Conservation (phyloP, 2,329 filamentous ascomycete species). For the Cadophora luteo-olivacea region DNA sequence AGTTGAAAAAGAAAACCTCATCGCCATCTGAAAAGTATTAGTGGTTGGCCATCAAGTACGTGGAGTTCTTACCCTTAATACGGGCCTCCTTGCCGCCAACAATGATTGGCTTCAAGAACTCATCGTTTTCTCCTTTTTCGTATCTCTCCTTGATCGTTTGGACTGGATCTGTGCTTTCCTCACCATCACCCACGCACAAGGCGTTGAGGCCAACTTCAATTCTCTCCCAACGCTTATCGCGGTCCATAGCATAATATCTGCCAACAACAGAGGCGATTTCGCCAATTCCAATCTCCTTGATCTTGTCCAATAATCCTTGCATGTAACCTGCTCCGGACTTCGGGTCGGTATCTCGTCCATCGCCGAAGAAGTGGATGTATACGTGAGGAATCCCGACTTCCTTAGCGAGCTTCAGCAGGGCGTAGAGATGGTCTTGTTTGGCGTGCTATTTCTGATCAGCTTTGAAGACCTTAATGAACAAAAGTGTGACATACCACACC, state of each 20-base stretch:
- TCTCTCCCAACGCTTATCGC: constrained; percentile 98
- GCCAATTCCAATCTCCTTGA: constrained; percentile 83
- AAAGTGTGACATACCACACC: constrained; percentile 70
- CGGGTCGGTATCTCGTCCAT: constrained; percentile 96
- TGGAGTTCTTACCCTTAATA: constrained; percentile 72
- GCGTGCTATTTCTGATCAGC: constrained; percentile 66
- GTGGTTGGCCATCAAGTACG: neutral
- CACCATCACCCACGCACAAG: constrained; percentile 84
- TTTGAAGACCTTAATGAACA: neutral
- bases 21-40: constrained; percentile 71
- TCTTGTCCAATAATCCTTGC: constrained; percentile 80
- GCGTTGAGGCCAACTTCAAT: constrained; percentile 87
- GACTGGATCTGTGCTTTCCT: constrained; percentile 83
- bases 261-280: constrained; percentile 93
- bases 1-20: constrained; percentile 99
- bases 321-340: constrained; percentile 91
- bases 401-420: constrained; percentile 88
- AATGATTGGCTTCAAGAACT: constrained; percentile 98
- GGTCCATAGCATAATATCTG: constrained; percentile 98
- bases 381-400: constrained; percentile 86
- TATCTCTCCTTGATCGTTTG: constrained; percentile 89
- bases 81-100: constrained; percentile 85
- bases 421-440: constrained; percentile 92
- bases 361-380: constrained; percentile 98
- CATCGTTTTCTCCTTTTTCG: constrained; percentile 86